These are phyloP conservation scores for Corynespora cassiicola DNA, from an alignment of 2,329 filamentous ascomycete species.

Conservation along the genomic window DNA sequence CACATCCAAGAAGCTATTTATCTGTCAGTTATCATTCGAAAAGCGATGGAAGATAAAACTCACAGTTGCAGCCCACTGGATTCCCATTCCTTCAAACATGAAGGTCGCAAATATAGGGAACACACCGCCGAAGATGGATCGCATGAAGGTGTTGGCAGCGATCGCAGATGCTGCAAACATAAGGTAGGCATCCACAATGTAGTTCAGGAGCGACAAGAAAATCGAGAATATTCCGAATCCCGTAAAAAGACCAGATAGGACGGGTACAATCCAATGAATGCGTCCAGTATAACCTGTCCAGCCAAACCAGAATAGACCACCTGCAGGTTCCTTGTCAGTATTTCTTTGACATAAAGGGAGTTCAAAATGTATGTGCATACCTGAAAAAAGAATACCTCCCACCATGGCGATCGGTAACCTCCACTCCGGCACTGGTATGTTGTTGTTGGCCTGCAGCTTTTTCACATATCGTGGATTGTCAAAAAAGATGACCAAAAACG, in stretches of 20 bases:
- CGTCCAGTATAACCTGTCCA: constrained; percentile 51
- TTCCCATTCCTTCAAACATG: constrained; percentile 62
- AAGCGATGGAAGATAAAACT: neutral
- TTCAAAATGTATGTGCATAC: constrained; percentile 7
- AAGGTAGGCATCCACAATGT: constrained; percentile 65
- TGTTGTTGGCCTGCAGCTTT: constrained; percentile 52
- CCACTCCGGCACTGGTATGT: constrained; percentile 64
- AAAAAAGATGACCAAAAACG: constrained; percentile 68
- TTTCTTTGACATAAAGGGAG: neutral
- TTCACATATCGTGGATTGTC: constrained; percentile 70
- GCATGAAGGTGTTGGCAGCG: constrained; percentile 62
- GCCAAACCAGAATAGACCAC: constrained; percentile 48
- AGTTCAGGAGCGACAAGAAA: constrained; percentile 65
- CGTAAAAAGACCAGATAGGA: constrained; percentile 57
- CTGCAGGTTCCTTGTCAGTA: constrained; percentile 5
- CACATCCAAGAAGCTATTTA: constrained; percentile 47
- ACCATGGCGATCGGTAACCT: constrained; percentile 61
- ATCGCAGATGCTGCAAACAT: constrained; percentile 63
- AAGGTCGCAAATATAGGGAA: constrained; percentile 63
- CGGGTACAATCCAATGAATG: constrained; percentile 50
- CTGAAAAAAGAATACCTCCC: constrained; percentile 55
- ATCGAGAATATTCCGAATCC: constrained; percentile 65
- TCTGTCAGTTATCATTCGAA: neutral
- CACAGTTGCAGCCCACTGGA: constrained; percentile 53
- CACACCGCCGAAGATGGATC: constrained; percentile 56